A percentile compares a stretch with the other conserved stretches of the same genome.
Evolutionary conservation across 2,329 filamentous ascomycete genomes (phyloP).

Genomic region (Ambrosiella xylebori): DNA sequence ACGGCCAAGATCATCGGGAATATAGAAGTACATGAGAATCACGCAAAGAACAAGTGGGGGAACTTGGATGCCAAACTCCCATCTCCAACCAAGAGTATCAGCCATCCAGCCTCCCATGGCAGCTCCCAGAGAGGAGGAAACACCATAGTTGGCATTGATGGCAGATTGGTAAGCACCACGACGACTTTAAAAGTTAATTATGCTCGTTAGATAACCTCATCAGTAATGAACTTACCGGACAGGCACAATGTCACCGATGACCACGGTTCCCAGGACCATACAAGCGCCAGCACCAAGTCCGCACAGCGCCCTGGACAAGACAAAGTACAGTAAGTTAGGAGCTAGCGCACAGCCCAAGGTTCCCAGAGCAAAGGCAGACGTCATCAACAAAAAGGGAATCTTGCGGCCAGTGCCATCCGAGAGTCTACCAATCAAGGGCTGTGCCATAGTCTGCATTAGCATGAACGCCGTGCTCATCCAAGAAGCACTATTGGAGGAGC

Average conservation of each 20-base stretch:
- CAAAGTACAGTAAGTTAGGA: constrained; percentile 49
- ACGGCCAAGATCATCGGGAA: constrained; percentile 37
- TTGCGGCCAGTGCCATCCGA: constrained; percentile 60
- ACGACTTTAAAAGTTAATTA: constrained; percentile 18
- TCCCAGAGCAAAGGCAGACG: constrained; percentile 44
- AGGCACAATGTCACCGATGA: constrained; percentile 56
- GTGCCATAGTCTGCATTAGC: constrained; percentile 58
- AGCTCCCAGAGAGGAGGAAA: constrained; percentile 42
- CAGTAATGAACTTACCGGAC: constrained; percentile 36
- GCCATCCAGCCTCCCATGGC: constrained; percentile 54
- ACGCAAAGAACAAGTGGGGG: constrained; percentile 32
- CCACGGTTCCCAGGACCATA: constrained; percentile 51
- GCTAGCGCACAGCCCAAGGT: constrained; percentile 56
- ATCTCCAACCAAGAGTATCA: constrained; percentile 55
- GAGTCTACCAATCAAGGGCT: constrained; percentile 56
- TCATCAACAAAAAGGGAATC: constrained; percentile 43
- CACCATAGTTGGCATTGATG: constrained; percentile 47
- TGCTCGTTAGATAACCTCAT: background rate
- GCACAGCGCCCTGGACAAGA: constrained; percentile 51
- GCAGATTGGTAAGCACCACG: constrained; percentile 59
- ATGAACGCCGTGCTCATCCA: constrained; percentile 71
- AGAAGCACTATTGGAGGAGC: constrained; percentile 59
- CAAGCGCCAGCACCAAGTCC: constrained; percentile 58
- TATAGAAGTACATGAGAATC: constrained; percentile 26
- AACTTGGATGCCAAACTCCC: constrained; percentile 50